Conservation (phyloP, 306 rosid genomes). For the Cicer pinnatifidum region DNA sequence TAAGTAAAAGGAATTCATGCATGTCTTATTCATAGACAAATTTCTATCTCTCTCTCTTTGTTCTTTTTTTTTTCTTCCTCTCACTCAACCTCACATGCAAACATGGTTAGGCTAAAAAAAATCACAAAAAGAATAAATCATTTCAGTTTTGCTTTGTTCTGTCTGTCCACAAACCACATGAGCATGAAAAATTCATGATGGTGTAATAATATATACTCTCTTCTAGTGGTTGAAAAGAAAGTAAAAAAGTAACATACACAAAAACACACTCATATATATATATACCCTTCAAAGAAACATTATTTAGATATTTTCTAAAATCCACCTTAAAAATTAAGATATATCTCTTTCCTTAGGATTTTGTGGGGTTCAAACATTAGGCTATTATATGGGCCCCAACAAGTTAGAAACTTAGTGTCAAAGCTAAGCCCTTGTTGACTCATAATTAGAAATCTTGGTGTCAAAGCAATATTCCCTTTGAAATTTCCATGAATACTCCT, state of each 20-base stretch:
- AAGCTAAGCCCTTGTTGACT: slow-evolving; percentile 61
- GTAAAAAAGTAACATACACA: slow-evolving; percentile 58
- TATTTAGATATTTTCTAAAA: slow-evolving; percentile 50
- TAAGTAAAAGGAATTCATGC: slow-evolving; percentile 38
- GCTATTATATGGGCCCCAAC: slow-evolving; percentile 53
- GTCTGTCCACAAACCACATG: slow-evolving; percentile 60
- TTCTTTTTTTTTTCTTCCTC: background rate
- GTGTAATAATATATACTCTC: slow-evolving; percentile 64
- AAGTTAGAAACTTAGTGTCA: slow-evolving; percentile 63
- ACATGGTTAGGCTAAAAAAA: too few relatives aligned
- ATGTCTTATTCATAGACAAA: slow-evolving; percentile 46
- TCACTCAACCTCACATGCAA: too few relatives aligned
- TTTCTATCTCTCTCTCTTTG: slow-evolving; percentile 44
- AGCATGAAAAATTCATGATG: slow-evolving; percentile 64
- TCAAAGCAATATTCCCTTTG: slow-evolving; percentile 63
- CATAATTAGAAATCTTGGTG: slow-evolving; percentile 64
- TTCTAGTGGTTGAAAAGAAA: slow-evolving; percentile 61
- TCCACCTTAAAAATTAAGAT: slow-evolving; percentile 61
- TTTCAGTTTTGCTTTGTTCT: slow-evolving; percentile 57
- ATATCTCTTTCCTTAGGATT: slow-evolving; percentile 85
- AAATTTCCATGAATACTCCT: slow-evolving; percentile 57
- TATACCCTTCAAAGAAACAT: slow-evolving; percentile 50
- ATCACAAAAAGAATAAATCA: slow-evolving; percentile 64
- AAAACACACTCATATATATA: slow-evolving; percentile 43
- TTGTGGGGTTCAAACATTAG: slow-evolving; percentile 69